Evolutionary conservation across 495 filamentous ascomycete species (phyloP), one percentile per base, ranked within the genome.

Genomic region (Podospora tetraspora): DNA sequence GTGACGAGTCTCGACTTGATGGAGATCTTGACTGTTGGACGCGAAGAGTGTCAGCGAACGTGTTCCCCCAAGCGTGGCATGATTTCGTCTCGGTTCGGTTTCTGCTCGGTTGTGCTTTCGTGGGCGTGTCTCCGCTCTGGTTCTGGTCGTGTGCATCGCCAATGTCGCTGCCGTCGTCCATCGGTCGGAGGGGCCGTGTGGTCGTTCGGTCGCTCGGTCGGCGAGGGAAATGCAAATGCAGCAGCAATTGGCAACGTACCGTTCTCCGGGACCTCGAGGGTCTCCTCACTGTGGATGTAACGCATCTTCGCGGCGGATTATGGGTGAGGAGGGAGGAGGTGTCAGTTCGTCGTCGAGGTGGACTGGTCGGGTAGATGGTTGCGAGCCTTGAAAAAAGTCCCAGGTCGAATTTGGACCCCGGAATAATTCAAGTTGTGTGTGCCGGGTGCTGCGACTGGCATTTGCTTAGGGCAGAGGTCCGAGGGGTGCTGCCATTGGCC

Each of bases 241-340:
- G 68, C 59, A 70, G 69, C 76, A 25, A 25, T 69, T 66, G 63
- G 64, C 68, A 70, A 87, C 93, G 89, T 90, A 97, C 96, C 95
- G 84, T 92, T 92, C 80, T 97, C 92, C 71, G 96, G 95, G 81
- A 99, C 91, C 75, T 87, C 86, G 83, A 99, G 88, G 84, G 88
- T 87, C 89, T 99, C 94, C 84, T 91, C 85, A 78, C 91, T 94
- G 86, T 97, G 92, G 85, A 98, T 97, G 90, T 96, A 96, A 86
- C 90, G 91, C 93, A 97, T 97, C 82, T 90, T 95, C 87, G 79
- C 82, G 81, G 67, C 73, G 70, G 73, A 70, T 67, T 69, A 60
- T 43, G 62, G 52, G 74, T 80, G 80, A 77, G 76, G 77, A 72
- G 72, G 70, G 72, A 69, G 68, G 73, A 74, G 77, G 75, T 74